Percentiles rank a stretch among this genome's conserved stretches.
Evolutionary conservation across 257 asterid species (phyloP).

Genomic region (Penstemon davidsonii): DNA sequence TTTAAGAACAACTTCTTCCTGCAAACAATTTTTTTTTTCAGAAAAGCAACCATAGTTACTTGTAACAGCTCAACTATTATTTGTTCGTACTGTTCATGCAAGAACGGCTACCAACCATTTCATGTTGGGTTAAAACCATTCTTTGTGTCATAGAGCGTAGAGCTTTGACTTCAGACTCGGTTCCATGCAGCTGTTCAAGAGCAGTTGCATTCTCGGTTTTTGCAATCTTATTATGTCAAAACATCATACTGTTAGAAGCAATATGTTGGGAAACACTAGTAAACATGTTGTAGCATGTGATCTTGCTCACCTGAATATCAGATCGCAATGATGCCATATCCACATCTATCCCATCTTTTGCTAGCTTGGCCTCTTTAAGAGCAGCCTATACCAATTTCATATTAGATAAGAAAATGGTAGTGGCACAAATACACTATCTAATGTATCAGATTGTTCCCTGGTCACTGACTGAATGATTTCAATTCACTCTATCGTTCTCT

Average conservation of each 20-base stretch:
- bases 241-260: constrained; percentile 31
- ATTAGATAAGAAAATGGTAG: constrained; percentile 18
- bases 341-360: constrained; percentile 67
- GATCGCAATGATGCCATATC: constrained; percentile 65
- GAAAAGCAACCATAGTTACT: constrained; percentile 23
- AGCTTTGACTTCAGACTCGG: constrained; percentile 79
- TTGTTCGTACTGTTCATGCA: constrained; percentile 18
- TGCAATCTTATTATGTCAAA: constrained; percentile 54
- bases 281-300: constrained; percentile 18
- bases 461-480: constrained; percentile 7
- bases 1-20: constrained; percentile 99
- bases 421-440: constrained; percentile 21
- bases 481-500: background rate
- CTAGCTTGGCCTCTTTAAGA: constrained; percentile 81
- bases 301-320: constrained; percentile 57
- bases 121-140: constrained; percentile 85
- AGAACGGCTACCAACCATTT: constrained; percentile 62
- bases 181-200: constrained; percentile 58
- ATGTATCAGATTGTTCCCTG: constrained; percentile 21
- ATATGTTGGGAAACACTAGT: constrained; percentile 26
- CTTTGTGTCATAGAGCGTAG: constrained; percentile 93
- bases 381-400: constrained; percentile 62
- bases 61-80: constrained; percentile 13
- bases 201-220: constrained; percentile 64
- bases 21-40: constrained; percentile 32